Evolutionary conservation across 352 stramenopile genomes (phyloP), one percentile per base, ranked within the genome.

Genomic region (Pythium plurisporium): DNA sequence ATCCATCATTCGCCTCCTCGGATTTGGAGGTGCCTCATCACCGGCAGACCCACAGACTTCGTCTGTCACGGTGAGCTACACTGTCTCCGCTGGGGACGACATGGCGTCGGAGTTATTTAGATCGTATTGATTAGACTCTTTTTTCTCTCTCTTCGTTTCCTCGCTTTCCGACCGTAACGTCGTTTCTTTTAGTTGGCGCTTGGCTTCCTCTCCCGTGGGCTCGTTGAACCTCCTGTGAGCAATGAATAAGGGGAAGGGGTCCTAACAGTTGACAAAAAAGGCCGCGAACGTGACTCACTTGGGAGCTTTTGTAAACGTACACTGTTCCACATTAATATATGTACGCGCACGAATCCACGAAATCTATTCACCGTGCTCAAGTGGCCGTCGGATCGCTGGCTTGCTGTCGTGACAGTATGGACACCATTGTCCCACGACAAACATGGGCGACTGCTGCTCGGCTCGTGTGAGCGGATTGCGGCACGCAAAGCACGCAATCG

Each of bases 391-490:
- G 45, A 87, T 75, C 38, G 86, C 67, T 19, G 64, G 63, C 56
- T 87, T 84, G 41, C 76, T 71, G 14, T 70, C 48, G 25, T 70
- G 72, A 50, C 80, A 90, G 40, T 86, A 86, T 12, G 74, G 63
- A 30, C 80, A 90, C n/a, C 76, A 60, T 40, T 64, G 66, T 5
- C 74, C 64, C 2, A 61, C 46, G 17, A 72, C 61, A 47, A 73
- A 90, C 34, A 82, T 65, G 0, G 65, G 29, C 0, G 72, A 85
- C 11, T 33, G 36, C 57, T 76, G 77, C 19, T 90, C 80, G 8
- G 72, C 73, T 8, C 58, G 36, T 6, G 78, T 82, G 17, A 90
- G 47, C 14, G 80, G 80, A 54, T 58, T 84, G 29, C 80, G 75
- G 48, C 80, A 90, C 9, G 58, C 46, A 55, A 74, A 90, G 48